These are phyloP conservation scores for Diplodia sapinea DNA, from an alignment of 2,329 filamentous ascomycete genomes.

Conservation along the genomic window DNA sequence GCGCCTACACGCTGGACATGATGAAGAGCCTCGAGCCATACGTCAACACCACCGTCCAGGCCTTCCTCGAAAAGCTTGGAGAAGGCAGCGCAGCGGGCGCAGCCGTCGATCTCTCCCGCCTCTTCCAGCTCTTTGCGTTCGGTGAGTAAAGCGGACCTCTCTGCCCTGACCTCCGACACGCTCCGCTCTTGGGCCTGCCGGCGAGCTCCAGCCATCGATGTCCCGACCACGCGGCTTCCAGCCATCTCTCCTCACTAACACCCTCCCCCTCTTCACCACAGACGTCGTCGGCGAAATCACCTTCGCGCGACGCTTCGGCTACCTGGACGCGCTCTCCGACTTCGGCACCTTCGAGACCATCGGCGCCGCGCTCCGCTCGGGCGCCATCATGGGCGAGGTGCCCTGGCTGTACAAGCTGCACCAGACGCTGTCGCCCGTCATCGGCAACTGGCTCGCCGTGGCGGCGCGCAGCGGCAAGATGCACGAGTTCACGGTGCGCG, in stretches of 20 bases:
- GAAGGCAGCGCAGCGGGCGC: neutral
- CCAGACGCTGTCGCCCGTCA: neutral
- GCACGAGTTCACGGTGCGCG: neutral
- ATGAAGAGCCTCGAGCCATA: conserved; percentile 21
- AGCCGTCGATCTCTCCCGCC: neutral
- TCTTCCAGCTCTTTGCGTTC: conserved; percentile 14
- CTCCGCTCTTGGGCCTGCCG: no score
- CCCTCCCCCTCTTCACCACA: neutral
- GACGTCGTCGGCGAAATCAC: conserved; percentile 7
- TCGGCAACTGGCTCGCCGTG: conserved; percentile 15
- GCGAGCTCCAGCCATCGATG: no score
- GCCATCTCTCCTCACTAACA: no score
- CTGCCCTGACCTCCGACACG: no score
- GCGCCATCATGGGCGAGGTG: neutral
- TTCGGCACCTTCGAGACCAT: neutral
- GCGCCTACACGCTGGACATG: conserved; percentile 4
- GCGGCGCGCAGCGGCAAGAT: conserved; percentile 3
- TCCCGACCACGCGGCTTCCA: no score
- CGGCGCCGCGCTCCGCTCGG: neutral
- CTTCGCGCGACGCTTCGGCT: conserved; percentile 7
- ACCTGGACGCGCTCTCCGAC: neutral
- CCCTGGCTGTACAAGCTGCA: conserved; percentile 5
- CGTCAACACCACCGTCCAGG: conserved; percentile 2
- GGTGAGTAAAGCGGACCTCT: neutral
- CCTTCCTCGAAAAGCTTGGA: neutral